Base-by-base conservation (phyloP, 805 yeast species). In the Zygosaccharomyces gambellarensis region DNA sequence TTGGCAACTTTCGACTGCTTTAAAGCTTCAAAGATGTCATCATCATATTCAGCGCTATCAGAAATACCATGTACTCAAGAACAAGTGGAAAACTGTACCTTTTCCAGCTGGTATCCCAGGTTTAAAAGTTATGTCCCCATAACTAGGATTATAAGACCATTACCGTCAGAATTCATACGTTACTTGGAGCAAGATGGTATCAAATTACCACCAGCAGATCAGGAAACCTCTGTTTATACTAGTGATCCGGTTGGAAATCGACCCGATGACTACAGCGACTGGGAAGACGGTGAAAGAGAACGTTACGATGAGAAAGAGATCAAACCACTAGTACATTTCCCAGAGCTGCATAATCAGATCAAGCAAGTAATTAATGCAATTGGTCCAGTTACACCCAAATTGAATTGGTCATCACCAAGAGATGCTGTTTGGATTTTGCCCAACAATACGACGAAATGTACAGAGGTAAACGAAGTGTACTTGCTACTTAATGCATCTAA, bases 341-440 rank as follows among this genome's bases (percentile, higher is more conserved):
- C 72, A 8, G 83, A 78, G 0, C 70, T 90, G 19, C 95, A 90
- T 60, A 57, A 70, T 0, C 58, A 72, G 39, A 72, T 92, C 14
- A 69, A 70, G 31, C 50, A 57, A 0, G 61, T 73, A 0, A 77
- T 94, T 11, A 51, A 55, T 2, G 71, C 74, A 39, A 70, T 77
- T 43, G 85, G 85, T 0, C 70, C 80, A 1, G 88, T 90, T 2
- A 76, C 88, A 1, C 98, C 98, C 1, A 94, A 94, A 62, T 71
- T 92, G 57, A 94, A 94, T 71, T 94, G 99, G 99, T 89, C 97
- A 0, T 86, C 97, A 1, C 99, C 99, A 1, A 84, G 83, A 62
- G 99, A 94, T 69, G 87, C 98, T 1, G 79, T 83, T 0, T 94
- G 98, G 99, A 92, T 94, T 19, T 70, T 86, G 60, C 77, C 94